Conservation (phyloP, 257 asterid genomes). For the Cordia subcordata region DNA sequence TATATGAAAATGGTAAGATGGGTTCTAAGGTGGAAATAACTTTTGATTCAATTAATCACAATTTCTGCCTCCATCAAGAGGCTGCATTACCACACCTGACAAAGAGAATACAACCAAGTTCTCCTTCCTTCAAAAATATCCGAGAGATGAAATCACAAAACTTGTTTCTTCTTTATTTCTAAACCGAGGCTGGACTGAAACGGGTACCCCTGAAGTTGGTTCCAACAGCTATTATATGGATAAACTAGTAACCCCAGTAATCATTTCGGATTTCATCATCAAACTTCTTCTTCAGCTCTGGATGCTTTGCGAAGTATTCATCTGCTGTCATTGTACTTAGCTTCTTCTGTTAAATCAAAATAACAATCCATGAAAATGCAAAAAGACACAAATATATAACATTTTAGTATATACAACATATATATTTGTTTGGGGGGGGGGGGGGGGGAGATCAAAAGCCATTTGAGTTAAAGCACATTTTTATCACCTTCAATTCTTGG, state of each 20-base stretch:
- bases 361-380: constrained; percentile 15
- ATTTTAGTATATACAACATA: not conserved
- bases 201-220: constrained; percentile 27
- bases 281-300: constrained; percentile 76
- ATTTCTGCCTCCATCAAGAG: constrained; percentile 11
- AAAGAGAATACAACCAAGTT: constrained; percentile 7
- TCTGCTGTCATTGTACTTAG: constrained; percentile 96
- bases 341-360: constrained; percentile 52
- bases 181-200: constrained; percentile 31
- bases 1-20: too few species aligned
- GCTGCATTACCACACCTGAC: constrained; percentile 8
- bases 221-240: constrained; percentile 7
- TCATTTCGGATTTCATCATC: constrained; percentile 44
- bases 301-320: constrained; percentile 88
- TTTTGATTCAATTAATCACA: not conserved
- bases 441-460: not conserved
- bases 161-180: constrained; percentile 39
- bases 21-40: not conserved
- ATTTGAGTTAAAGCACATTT: not conserved
- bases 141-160: constrained; percentile 18
- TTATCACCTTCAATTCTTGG: constrained; percentile 73
- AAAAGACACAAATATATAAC: not conserved
- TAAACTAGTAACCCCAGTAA: constrained; percentile 38
- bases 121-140: constrained; percentile 27
- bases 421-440: too few species aligned